Evolutionary conservation across 352 stramenopile genomes (phyloP).

Genomic region (Globisporangium paddicum): DNA sequence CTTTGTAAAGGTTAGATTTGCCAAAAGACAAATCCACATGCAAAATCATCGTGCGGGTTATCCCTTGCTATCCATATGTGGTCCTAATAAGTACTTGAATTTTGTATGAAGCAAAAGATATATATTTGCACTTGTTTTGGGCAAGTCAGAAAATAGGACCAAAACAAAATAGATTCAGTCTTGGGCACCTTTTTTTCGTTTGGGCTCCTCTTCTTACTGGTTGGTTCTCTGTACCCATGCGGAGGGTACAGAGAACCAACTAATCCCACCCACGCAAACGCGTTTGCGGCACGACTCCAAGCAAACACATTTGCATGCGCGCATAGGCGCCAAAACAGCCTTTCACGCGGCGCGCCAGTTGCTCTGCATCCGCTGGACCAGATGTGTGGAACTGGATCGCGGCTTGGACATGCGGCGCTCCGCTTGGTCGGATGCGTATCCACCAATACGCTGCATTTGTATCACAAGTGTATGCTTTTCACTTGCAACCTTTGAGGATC

Average conservation of each 20-base stretch:
- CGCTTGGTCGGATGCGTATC: too few relatives aligned
- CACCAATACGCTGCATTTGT: too few relatives aligned
- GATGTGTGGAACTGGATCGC: neutral
- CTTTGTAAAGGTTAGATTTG: too few relatives aligned
- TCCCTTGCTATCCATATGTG: too few relatives aligned
- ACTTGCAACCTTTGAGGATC: slow-evolving; percentile 1
- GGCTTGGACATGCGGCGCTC: neutral
- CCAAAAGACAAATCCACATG: too few relatives aligned
- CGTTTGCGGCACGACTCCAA: too few relatives aligned
- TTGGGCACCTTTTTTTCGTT: slow-evolving; percentile 8
- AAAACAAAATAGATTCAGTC: slow-evolving; percentile 11
- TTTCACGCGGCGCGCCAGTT: neutral
- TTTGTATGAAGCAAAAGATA: slow-evolving; percentile 6
- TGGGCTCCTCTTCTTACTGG: neutral
- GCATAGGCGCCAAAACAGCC: neutral
- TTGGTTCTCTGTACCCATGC: too few relatives aligned
- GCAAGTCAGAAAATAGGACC: neutral
- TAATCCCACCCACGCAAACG: neutral
- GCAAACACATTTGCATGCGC: neutral
- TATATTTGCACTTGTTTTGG: slow-evolving; percentile 5
- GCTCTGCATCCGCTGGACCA: neutral
- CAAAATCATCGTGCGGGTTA: too few relatives aligned
- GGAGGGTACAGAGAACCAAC: neutral
- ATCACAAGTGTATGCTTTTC: too few relatives aligned
- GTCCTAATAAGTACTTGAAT: too few relatives aligned